Conservation (phyloP, 139 green algal species). For the Zygnema circumcarinatum region DNA sequence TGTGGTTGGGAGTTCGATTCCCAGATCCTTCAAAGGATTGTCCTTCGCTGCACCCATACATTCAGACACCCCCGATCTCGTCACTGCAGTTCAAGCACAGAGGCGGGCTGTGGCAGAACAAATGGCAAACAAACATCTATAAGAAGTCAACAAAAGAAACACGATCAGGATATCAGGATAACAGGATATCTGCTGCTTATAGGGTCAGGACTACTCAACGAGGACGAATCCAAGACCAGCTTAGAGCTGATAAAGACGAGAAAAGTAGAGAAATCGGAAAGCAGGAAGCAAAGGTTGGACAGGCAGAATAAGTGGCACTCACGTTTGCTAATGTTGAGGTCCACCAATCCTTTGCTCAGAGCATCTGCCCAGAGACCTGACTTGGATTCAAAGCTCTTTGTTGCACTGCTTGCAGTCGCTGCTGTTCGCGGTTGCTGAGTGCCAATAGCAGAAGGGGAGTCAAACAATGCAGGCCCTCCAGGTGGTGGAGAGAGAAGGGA, state of each 20-base stretch:
- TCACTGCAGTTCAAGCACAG: too few relatives aligned
- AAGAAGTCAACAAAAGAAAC: background rate
- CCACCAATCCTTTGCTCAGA: constrained; percentile 13
- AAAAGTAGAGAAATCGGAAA: too few relatives aligned
- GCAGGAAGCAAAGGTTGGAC: too few relatives aligned
- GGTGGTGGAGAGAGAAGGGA: background rate
- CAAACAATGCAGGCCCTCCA: background rate
- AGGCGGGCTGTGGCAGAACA: background rate
- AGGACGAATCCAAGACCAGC: too few relatives aligned
- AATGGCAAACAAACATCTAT: background rate
- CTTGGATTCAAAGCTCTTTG: constrained; percentile 16
- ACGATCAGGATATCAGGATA: too few relatives aligned
- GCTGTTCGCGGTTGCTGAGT: background rate
- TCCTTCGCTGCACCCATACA: background rate
- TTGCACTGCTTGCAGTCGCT: background rate
- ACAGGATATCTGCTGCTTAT: too few relatives aligned
- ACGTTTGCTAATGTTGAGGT: constrained; percentile 27
- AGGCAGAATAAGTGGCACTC: too few relatives aligned
- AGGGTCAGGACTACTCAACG: too few relatives aligned
- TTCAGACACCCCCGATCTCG: too few relatives aligned
- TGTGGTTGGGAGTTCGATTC: constrained; percentile 8
- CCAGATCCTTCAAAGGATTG: constrained; percentile 17
- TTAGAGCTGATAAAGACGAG: background rate
- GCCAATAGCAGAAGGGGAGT: background rate
- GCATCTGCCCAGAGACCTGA: constrained; percentile 25